Base-by-base conservation (phyloP, 495 filamentous ascomycete species). In the Talaromyces ruber region DNA sequence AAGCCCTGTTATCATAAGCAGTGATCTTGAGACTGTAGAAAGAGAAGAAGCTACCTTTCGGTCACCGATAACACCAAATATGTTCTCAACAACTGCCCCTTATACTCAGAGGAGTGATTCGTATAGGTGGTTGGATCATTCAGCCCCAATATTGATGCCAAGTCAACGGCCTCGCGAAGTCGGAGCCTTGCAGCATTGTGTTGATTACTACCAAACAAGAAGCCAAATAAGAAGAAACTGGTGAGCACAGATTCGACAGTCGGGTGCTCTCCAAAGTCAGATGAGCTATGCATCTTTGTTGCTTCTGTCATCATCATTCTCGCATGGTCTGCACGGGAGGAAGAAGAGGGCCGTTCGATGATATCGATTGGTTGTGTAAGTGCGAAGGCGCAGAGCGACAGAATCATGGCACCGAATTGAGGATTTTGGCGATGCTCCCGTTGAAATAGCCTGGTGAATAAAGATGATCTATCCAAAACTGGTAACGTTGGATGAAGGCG, bases 401-500 rank as follows among this genome's bases (percentile, higher is more conserved):
- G 80, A 14, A 95, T 45, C 75, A 78, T 78, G 67, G 62, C 90
- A 75, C 71, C 90, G 86, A 79, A 78, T 59, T 78, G 94, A 84
- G 34, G 83, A 80, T 74, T 93, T 84, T 65, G 85, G 70, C 64
- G 85, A 85, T 84, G 68, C 86, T 88, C 75, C 82, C 83, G 63
- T 58, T 67, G 85, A 72, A 64, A 76, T 79, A 71, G 86, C 72
- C 70, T 86, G 72, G 70, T 88, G 81, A 64, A 94, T 66, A 67
- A 78, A 72, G 65, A 82, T 71, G 74, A 75, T 37, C 86, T 86
- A 63, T 90, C 83, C 14, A 96, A 73, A 37, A 95, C 86, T 0
- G 92, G 92, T 70, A 92, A 84, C 5, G 86, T 89, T 16, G 88
- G 82, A 66, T 96, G 93, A 72, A 96, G 81, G 66, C 91, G 84